Percentiles rank a stretch among this genome's conserved stretches.
Conservation (phyloP, 257 asterid species). For the Solanum lignicaule region DNA sequence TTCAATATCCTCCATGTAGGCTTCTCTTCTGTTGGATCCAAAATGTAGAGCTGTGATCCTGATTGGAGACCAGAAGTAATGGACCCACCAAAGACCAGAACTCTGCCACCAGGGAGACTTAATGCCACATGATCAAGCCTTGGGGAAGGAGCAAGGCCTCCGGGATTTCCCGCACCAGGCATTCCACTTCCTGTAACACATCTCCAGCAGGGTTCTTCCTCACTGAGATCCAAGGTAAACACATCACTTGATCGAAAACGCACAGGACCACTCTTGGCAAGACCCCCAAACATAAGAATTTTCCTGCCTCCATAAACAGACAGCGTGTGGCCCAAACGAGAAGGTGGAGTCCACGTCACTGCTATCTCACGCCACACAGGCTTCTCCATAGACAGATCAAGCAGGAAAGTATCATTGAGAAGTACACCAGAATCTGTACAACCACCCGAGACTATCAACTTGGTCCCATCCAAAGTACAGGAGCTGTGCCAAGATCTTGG, state of each 20-base stretch:
- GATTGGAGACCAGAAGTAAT: slow-evolving; percentile 94
- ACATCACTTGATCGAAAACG: slow-evolving; percentile 90
- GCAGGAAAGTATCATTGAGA: slow-evolving; percentile 73
- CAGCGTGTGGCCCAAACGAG: slow-evolving; percentile 80
- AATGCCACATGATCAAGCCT: slow-evolving; percentile 95
- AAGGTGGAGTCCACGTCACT: slow-evolving; percentile 82
- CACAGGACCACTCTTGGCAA: slow-evolving; percentile 68
- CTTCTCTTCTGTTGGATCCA: slow-evolving; percentile 91
- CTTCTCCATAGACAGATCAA: slow-evolving; percentile 75
- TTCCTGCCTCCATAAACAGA: slow-evolving; percentile 80
- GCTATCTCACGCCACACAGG: slow-evolving; percentile 91
- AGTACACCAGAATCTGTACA: slow-evolving; percentile 89
- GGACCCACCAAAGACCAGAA: slow-evolving; percentile 83
- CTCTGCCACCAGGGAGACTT: slow-evolving; percentile 84
- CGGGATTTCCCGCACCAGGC: slow-evolving; percentile 97
- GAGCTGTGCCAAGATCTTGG: slow-evolving; percentile 99
- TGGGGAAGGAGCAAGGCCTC: slow-evolving; percentile 92
- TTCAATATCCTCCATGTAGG: slow-evolving; percentile 94
- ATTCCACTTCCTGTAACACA: slow-evolving; percentile 80
- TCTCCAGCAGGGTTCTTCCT: slow-evolving; percentile 89
- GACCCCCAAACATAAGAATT: slow-evolving; percentile 92
- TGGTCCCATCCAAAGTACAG: slow-evolving; percentile 89
- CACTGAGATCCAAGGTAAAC: slow-evolving; percentile 86
- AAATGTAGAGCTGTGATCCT: slow-evolving; percentile 82
- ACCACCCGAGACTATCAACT: slow-evolving; percentile 92